Base-by-base conservation (phyloP, 129 eudicot species). In the Lactuca saligna region DNA sequence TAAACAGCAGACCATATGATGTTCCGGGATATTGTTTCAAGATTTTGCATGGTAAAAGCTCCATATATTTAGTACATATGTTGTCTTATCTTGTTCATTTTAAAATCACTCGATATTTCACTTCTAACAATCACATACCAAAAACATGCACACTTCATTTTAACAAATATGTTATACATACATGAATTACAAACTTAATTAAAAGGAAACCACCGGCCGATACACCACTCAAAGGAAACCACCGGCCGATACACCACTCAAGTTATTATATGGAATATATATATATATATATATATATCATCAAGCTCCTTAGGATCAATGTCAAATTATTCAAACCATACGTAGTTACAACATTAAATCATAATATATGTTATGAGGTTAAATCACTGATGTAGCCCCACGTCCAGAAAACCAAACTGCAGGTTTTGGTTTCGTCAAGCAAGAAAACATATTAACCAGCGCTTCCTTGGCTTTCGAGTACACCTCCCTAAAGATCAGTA, bases 371-470 rank as follows among this genome's bases (percentile, higher is more conserved):
- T 51, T 32, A 17, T 34, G 37, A 8, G 0, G 5, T 61, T 14
- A 50, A 37, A 37, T 61, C 4, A 3, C 20, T 57, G 51, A 13
- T n/a, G 63, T 38, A 72, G 54, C 7, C 3, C 5, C 13, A 51
- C 16, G 69, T 62, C 44, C 70, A 38, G 63, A 39, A 72, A 37
- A 35, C 77, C 77, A 35, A 31, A 38, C 77, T 12, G 46, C 44
- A 3, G 62, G 70, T 72, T 72, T 53, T 0, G 54, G 63, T 6
- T 49, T 35, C 10, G 0, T 3, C 37, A 72, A 20, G 17, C 37
- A 13, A 2, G 54, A 38, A 35, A 2, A 3, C n/a, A 53, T 13
- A 11, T 5, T 3, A 12, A 17, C 41, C 12, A 20, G 15, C 42
- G 20, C 20, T 41, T 14, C 15, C 59, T 6, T 51, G 1, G 15